Base-by-base conservation (phyloP, 2,329 filamentous ascomycete genomes). In the Penicillium vulpinum region DNA sequence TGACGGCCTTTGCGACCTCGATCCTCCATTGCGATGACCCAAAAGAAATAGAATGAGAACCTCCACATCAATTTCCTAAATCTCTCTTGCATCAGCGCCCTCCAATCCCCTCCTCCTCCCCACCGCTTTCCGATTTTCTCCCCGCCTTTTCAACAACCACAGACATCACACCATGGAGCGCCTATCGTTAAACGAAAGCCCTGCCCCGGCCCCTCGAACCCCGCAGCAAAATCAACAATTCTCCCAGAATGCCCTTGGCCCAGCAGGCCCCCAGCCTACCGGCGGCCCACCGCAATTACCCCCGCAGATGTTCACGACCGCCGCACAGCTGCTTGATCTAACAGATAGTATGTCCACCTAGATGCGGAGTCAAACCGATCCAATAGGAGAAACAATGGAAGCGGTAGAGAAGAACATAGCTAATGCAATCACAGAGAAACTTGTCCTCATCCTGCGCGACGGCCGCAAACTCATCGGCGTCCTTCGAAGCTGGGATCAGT, bases 241-340 rank as follows among this genome's bases (percentile, higher is more conserved):
- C 16, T 54, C 66, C 16, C 62, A 64, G 46, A 68, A 72, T 61
- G 61, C 61, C 41, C 64, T 72, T 36, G 71, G 69, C 15, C 65
- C 65, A 28, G 58, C 62, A 24, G 60, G 57, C 18, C 64, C 70
- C 31, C 63, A 67, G 61, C 59, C 61, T 18, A 63, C 66, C 21
- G 72, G 75, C 44, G 78, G 77, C 4, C 74, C 76, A 16, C 78
- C 79, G 22, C 79, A 81, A 64, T 70, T 81, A 54, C 79, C 79
- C 15, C 92, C 92, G 58, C 93, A 99, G 80, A 97, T 97, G 89
- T 99, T 99, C 79, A 96, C 94, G 18, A 99, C 94, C 31, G 94
- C 94, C 31, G 92, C 94, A 53, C 94, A 97, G 80, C 81, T 99
- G 57, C 81, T 99, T 57, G 94, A 99, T 74, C 83, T 99, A 70